These are phyloP conservation scores for Penicillium chermesinum DNA, from an alignment of 495 filamentous ascomycete genomes.

Conservation along the genomic window DNA sequence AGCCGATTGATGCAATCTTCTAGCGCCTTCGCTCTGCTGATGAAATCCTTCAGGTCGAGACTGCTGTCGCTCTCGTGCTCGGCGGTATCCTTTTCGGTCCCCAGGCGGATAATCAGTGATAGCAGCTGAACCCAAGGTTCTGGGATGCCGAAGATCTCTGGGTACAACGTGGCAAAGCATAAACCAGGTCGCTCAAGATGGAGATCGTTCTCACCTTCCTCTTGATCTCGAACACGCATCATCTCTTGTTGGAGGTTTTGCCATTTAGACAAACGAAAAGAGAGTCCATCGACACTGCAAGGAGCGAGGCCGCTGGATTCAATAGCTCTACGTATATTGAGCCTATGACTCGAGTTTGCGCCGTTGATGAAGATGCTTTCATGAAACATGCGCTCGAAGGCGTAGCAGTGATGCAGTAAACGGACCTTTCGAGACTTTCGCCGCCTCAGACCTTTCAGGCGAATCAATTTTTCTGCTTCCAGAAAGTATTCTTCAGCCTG, in stretches of 20 bases:
- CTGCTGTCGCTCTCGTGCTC: constrained; percentile 6
- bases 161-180: constrained; percentile 23
- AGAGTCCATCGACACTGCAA: constrained; percentile 16
- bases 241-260: constrained; percentile 20
- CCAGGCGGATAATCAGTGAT: constrained; percentile 22
- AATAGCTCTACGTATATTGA: constrained; percentile 10
- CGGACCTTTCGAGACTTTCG: constrained; percentile 24
- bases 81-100: constrained; percentile 20
- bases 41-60: constrained; percentile 18
- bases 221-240: constrained; percentile 15
- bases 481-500: constrained; percentile 18
- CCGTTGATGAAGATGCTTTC: constrained; percentile 24
- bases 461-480: constrained; percentile 25
- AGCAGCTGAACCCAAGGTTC: constrained; percentile 21
- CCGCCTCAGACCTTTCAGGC: constrained; percentile 17
- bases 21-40: constrained; percentile 15
- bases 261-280: constrained; percentile 23
- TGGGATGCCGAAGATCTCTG: constrained; percentile 25
- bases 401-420: constrained; percentile 28
- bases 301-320: constrained; percentile 16
- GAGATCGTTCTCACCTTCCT: constrained; percentile 24
- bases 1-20: constrained; percentile 20
- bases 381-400: constrained; percentile 25
- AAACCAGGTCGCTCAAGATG: constrained; percentile 24
- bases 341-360: constrained; percentile 13